A percentile compares a stretch with the other conserved stretches of the same genome.
These are phyloP conservation scores for Rhinocladiella similis DNA, from an alignment of 2,329 filamentous ascomycete species.

Conservation along the genomic window DNA sequence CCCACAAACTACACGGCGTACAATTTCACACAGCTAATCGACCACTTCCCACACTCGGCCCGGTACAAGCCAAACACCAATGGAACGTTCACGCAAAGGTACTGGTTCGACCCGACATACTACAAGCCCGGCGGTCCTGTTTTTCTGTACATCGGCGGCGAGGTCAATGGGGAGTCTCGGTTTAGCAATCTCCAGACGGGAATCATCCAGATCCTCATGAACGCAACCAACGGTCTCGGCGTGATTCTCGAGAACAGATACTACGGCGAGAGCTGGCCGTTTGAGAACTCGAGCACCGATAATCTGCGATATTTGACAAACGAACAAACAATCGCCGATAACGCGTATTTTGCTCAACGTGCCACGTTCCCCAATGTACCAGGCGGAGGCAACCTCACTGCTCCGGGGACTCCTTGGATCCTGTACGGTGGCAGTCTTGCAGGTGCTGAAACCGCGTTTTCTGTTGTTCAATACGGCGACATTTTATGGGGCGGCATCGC, in stretches of 20 bases:
- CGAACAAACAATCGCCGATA: constrained; percentile 46
- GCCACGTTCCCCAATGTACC: constrained; percentile 30
- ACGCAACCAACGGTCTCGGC: constrained; percentile 54
- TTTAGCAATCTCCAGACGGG: constrained; percentile 46
- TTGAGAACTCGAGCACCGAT: constrained; percentile 39
- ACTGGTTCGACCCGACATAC: constrained; percentile 55
- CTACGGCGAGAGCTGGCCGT: constrained; percentile 44
- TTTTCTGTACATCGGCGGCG: constrained; percentile 39
- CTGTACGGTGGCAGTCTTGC: constrained; percentile 49
- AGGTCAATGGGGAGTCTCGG: constrained; percentile 41
- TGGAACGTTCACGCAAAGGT: constrained; percentile 56
- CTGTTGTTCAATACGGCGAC: constrained; percentile 39
- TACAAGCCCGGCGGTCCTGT: constrained; percentile 57
- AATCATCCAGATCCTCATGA: constrained; percentile 56
- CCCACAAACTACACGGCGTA: constrained; percentile 26
- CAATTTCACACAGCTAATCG: constrained; percentile 24
- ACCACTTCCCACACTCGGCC: constrained; percentile 24
- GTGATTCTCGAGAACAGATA: constrained; percentile 46
- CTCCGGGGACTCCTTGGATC: constrained; percentile 45
- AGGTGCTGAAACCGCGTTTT: constrained; percentile 46
- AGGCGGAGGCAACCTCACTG: constrained; percentile 38
- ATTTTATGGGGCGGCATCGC: constrained; percentile 51
- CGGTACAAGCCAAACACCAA: constrained; percentile 25
- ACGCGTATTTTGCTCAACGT: constrained; percentile 45
- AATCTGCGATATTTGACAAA: constrained; percentile 45